A percentile compares a stretch with the other conserved stretches of the same genome.
Conservation (phyloP, 176 grass and related monocot species). For the Hordeum marinum region DNA sequence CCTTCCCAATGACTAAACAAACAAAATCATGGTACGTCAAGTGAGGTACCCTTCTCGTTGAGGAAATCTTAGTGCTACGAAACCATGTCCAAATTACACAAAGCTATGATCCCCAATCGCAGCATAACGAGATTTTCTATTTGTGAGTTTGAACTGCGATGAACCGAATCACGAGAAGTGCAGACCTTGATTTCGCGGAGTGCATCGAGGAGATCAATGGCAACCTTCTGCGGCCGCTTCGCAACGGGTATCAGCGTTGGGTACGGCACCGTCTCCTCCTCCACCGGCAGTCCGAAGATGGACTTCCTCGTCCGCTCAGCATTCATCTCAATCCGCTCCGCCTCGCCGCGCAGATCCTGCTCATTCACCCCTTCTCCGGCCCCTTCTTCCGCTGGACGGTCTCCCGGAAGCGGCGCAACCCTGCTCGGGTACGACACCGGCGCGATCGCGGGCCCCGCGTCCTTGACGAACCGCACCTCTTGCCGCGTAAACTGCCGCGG, state of each 20-base stretch:
- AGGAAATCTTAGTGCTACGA: background rate
- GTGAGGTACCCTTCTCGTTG: background rate
- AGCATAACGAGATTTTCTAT: background rate
- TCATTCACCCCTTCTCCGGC: conserved; percentile 14
- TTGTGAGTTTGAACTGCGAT: background rate
- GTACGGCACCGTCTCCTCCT: conserved; percentile 65
- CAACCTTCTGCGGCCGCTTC: conserved; percentile 64
- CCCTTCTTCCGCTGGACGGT: conserved; percentile 17
- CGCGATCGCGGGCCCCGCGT: conserved; percentile 42
- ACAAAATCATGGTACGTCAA: background rate
- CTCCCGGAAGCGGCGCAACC: conserved; percentile 74
- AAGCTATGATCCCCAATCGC: background rate
- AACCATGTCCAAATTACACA: background rate
- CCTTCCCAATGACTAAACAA: background rate
- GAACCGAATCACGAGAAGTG: conserved; percentile 6
- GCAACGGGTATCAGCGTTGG: conserved; percentile 58
- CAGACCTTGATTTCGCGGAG: conserved; percentile 80
- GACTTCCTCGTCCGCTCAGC: conserved; percentile 11
- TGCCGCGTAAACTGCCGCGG: conserved; percentile 50
- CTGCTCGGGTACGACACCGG: conserved; percentile 66
- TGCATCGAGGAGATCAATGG: conserved; percentile 78
- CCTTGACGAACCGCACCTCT: conserved; percentile 71
- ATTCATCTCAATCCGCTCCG: conserved; percentile 45
- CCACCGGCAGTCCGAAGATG: conserved; percentile 51
- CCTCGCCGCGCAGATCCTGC: conserved; percentile 43